These are phyloP conservation scores for Elongisporangium undulatum DNA, from an alignment of 352 stramenopile species.

Conservation along the genomic window DNA sequence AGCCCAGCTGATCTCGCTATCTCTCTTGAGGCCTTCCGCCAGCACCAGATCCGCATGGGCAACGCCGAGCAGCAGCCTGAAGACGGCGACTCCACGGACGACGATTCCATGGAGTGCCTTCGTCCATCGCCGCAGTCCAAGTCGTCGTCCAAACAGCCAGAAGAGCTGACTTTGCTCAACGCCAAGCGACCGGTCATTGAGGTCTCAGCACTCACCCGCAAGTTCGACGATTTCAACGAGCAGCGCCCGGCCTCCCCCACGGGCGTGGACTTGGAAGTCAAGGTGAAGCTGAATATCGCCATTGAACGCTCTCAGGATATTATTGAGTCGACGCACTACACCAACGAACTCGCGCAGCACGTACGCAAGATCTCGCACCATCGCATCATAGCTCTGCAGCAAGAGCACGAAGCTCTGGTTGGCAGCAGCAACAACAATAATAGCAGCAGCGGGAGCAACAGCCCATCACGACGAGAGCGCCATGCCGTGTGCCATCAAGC, in stretches of 20 bases:
- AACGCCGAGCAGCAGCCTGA: conserved; percentile 32
- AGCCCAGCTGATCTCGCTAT: conserved; percentile 70
- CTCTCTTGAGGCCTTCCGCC: conserved; percentile 69
- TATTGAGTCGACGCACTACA: conserved; percentile 55
- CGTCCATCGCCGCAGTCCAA: background rate
- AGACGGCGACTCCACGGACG: conserved; percentile 33
- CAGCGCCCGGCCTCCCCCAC: background rate
- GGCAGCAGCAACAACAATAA: conserved; percentile 17
- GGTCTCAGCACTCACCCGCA: conserved; percentile 4
- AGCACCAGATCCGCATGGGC: conserved; percentile 60
- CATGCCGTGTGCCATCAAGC: conserved; percentile 1
- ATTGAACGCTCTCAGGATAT: conserved; percentile 48
- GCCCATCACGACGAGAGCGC: background rate
- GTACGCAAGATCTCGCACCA: conserved; percentile 63
- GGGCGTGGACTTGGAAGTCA: conserved; percentile 8
- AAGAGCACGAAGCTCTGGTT: conserved; percentile 45
- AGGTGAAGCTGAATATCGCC: conserved; percentile 42
- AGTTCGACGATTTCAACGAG: background rate
- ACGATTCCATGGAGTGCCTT: conserved; percentile 18
- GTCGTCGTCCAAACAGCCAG: background rate
- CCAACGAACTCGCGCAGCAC: conserved; percentile 68
- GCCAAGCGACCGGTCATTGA: conserved; percentile 14
- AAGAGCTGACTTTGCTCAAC: conserved; percentile 8
- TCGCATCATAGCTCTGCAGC: conserved; percentile 57
- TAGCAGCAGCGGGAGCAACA: conserved; percentile 23